Conservation (phyloP, 305 asterid genomes). For the Fraxinus latifolia region DNA sequence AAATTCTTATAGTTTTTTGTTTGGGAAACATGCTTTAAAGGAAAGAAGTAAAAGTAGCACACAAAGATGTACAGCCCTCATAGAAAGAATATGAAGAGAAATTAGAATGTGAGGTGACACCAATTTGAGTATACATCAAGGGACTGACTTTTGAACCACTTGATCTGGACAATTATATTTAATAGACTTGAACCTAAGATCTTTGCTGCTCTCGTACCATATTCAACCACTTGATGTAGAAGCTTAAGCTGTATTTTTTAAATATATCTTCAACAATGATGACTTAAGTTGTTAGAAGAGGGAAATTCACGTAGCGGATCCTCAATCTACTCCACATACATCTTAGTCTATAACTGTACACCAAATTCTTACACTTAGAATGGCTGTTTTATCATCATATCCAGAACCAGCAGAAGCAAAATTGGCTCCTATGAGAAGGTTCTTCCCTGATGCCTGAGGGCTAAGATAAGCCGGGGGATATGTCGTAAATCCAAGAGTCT, state of each 20-base stretch:
- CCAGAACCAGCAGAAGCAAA: constrained; percentile 96
- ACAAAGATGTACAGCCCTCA: not conserved
- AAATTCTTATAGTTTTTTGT: not conserved
- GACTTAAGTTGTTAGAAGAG: not conserved
- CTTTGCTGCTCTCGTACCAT: not conserved
- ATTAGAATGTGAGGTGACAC: not conserved
- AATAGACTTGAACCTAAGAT: not conserved
- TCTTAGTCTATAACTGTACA: not conserved
- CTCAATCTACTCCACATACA: not conserved
- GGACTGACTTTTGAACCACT: not conserved
- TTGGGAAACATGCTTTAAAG: not conserved
- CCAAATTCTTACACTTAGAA: constrained; percentile 38
- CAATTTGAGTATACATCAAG: not conserved
- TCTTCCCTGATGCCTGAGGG: constrained; percentile 77
- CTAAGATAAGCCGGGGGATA: constrained; percentile 80
- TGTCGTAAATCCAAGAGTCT: constrained; percentile 66
- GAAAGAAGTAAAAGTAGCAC: not conserved
- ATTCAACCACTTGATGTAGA: not conserved
- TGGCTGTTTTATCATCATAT: constrained; percentile 75
- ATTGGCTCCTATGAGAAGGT: constrained; percentile 69
- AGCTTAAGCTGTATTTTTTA: not conserved
- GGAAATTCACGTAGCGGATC: not conserved
- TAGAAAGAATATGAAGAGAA: not conserved
- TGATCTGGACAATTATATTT: not conserved
- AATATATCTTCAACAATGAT: not conserved